Evolutionary conservation across 2,329 filamentous ascomycete species (phyloP), one percentile per base, ranked within the genome.

Genomic region (Magnaporthiopsis rhizophila): DNA sequence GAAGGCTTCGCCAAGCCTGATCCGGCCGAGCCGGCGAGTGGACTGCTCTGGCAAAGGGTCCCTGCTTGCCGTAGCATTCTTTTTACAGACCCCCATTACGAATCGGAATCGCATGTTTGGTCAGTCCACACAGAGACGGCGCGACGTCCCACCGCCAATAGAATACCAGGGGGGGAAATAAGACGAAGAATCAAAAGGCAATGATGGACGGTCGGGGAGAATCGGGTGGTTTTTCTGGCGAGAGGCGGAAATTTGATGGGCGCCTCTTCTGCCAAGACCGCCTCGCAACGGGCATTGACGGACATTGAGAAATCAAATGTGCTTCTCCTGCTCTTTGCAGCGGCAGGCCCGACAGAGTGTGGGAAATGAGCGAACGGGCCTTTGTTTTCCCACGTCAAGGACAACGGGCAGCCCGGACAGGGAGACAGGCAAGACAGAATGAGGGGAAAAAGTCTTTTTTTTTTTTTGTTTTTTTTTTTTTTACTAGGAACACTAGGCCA

Each of bases 181-280:
- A n/a, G 32, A 59, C 5, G 26, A 61, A 26, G 26, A n/a, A 34
- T 3, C 26, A 15, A 11, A 26, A 45, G 38, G n/a, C 24, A 28
- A 38, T 13, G 24, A 61, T 21, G 24, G 26, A 26, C n/a, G 24
- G n/a, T 61, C 59, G 59, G 32, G 34, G 32, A 38, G 9, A 53
- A 38, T 61, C 15, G 59, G 34, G 59, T 61, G 59, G 59, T 26
- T 13, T 61, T n/a, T 26, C 1, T 26, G n/a, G n/a, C 59, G 8
- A 61, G n/a, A 53, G 15, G 59, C 59, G 59, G 34, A 61, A 38
- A 61, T 45, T 60, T 24, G 59, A 21, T 30, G 28, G 59, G 34
- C 58, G 58, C 34, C 34, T 36, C 36, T 18, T n/a, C 45, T 11
- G 45, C 45, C 45, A 53, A 53, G 45, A 21, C 45, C 18, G 45